Percentiles rank a stretch among this genome's conserved stretches.
phyloP scores from a whole-genome alignment of 805 yeast species.

The Tetrapisispora fleetii region DNA sequence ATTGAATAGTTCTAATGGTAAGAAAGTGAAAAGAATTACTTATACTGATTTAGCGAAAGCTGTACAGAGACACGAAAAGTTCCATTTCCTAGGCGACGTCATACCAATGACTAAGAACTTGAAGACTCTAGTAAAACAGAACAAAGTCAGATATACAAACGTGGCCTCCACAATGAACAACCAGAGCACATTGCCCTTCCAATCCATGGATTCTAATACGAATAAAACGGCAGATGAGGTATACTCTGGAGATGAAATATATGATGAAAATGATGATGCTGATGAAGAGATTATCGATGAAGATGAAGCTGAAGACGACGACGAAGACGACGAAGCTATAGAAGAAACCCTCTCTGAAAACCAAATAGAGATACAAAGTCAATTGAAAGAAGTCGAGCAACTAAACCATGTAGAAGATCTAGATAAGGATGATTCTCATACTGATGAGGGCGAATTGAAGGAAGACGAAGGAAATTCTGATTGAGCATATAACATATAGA shows the following conservation, averaged over 20 bases:
- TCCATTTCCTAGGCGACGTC: conserved; percentile 19
- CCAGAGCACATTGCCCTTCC: conserved; percentile 12
- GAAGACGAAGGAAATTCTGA: neutral
- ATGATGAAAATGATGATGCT: conserved; percentile 10
- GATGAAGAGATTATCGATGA: conserved; percentile 4
- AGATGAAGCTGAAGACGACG: conserved; percentile 4
- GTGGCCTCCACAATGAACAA: neutral
- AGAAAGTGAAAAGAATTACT: conserved; percentile 9
- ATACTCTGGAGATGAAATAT: conserved; percentile 9
- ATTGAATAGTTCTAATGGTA: conserved; percentile 2
- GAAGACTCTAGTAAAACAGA: conserved; percentile 17
- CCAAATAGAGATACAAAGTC: conserved; percentile 6
- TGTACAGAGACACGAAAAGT: conserved; percentile 12
- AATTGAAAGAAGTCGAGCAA: conserved; percentile 13
- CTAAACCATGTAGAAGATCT: conserved; percentile 13
- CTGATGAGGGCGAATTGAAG: neutral
- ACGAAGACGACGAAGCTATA: conserved; percentile 6
- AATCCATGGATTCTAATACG: neutral
- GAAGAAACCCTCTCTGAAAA: neutral
- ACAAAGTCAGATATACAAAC: conserved; percentile 20
- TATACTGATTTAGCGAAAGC: conserved; percentile 19
- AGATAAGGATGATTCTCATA: conserved; percentile 5
- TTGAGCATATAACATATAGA: neutral
- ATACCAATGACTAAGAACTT: conserved; percentile 19
- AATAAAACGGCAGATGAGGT: conserved; percentile 10